These are phyloP conservation scores for Sugiyamaella mastotermitis DNA, from an alignment of 805 yeast genomes.

Conservation along the genomic window DNA sequence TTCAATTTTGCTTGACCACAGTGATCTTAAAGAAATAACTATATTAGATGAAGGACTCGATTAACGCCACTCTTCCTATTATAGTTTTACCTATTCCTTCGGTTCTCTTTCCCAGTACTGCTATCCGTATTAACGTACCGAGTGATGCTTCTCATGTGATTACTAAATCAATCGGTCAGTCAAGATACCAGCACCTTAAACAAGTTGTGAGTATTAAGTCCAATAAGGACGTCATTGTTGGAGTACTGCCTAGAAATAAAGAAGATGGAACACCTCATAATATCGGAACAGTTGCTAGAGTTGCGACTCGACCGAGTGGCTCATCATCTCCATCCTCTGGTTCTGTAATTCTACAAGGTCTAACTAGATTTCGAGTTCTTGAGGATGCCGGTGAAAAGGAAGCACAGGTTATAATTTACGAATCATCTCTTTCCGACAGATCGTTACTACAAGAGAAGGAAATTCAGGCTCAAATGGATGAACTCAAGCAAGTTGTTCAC, in stretches of 20 bases:
- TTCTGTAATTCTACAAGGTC: constrained; percentile 15
- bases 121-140: constrained; percentile 8
- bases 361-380: constrained; percentile 14
- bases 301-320: constrained; percentile 10
- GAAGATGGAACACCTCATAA: constrained; percentile 4
- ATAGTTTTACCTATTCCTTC: constrained; percentile 9
- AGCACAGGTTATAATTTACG: constrained; percentile 4
- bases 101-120: constrained; percentile 13
- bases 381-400: constrained; percentile 13
- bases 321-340: constrained; percentile 2
- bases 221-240: constrained; percentile 6
- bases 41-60: constrained; percentile 8
- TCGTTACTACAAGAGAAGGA: constrained; percentile 1
- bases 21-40: no score
- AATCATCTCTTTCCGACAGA: constrained; percentile 3
- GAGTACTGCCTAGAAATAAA: constrained; percentile 7
- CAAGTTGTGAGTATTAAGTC: constrained; percentile 6
- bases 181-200: constrained; percentile 1
- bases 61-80: constrained; percentile 5
- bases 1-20: no score
- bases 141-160: constrained; percentile 2
- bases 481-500: constrained; percentile 9
- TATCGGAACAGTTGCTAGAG: constrained; percentile 22
- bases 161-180: constrained; percentile 2
- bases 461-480: constrained; percentile 9